Evolutionary conservation across 225 moss, liverwort and hornwort species (phyloP), one percentile per base, ranked within the genome.

Genomic region (Pseudisothecium myosuroides): DNA sequence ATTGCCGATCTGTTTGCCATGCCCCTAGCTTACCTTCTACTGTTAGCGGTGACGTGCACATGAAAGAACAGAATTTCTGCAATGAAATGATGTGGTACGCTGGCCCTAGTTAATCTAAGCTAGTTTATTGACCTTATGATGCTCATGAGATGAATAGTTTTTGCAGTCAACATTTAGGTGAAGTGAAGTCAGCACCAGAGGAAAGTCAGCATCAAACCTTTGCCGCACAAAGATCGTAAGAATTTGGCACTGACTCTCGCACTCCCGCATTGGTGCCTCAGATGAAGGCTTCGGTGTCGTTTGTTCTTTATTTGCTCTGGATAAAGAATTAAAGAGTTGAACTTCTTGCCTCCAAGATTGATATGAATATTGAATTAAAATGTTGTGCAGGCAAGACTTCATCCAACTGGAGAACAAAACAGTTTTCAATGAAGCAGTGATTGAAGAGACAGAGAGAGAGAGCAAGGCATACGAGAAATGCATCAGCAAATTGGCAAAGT

Each of bases 401-500:
- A 90, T 94, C 47, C 90, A 92, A 81, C 80, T 94, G 76, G 94
- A 94, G 81, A 94, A 94, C 67, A 93, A 94, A 89, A 87, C 87
- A 56, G 93, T 94, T 55, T 94, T 94, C 56, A 99, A 99, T 81
- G 98, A 99, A 91, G 97, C 96, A 54, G 95, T 99, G 83, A 99
- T 99, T 90, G 98, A 96, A 92, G 98, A 99, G 91, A 91, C 97
- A 90, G 96, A 99, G 64, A 99, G 91, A 91, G 98, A 90, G 96
- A 99, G 64, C 97, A 95, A 93, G 98, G 97, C 76, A 99, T 99
- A 39, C 93, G 95, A 82, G 98, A 96, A 94, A 97, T 99, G 64
- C 96, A 96, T 88, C 95, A 95, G 81, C 98, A 99, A 92, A 99
- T 96, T 88, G 96, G 96, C 82, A 96, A 97, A 93, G 97, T 99